Evolutionary conservation across 805 yeast genomes (phyloP), one percentile per base, ranked within the genome.

Genomic region (Kazachstania taianensis): DNA sequence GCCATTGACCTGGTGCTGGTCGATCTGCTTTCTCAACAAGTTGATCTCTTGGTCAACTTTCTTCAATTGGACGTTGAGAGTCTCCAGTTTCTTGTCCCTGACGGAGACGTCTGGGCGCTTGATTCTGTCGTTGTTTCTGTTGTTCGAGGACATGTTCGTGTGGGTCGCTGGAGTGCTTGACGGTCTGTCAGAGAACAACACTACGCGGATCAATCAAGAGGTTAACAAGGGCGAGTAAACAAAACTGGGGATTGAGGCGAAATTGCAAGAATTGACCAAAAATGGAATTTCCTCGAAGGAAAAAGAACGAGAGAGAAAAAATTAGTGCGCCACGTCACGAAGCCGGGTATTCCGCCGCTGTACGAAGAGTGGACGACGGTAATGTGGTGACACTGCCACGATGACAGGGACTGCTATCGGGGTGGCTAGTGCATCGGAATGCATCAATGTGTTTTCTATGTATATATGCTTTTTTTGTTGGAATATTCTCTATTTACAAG

Each of bases 31-130:
- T 42, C 66, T 69, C 51, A 79, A 50, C 45, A 71, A 70, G 34
- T 62, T 62, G 44, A 77, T 61, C 41, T 70, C 66, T 30, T 61
- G 55, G 53, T 78, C 83, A 56, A 78, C 66, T 53, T 71, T 71
- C 51, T 75, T 74, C 57, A 81, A 70, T 55, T 79, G 78, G 27
- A 68, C 67, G 42, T 73, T 72, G 46, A 79, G 59, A 41, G 64
- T 65, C 25, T 67, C 71, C 42, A 80, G 53, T 45, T 71, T 67
- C 42, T 67, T 70, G 55, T 81, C 81, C 61, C 78, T 69, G 37
- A 66, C 75, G 41, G 69, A 63, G 50, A 69, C 73, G 59, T 82
- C 92, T 32, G 94, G 94, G 53, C 80, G 75, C 60, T 81, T 81
- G 61, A 79, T 71, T 36, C 41, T 49, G n/a, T n/a, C n/a, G n/a